A percentile compares a stretch with the other conserved stretches of the same genome.
These are phyloP conservation scores for Sugiyamaella pinicola DNA, from an alignment of 1,139 yeast genomes.

Conservation along the genomic window DNA sequence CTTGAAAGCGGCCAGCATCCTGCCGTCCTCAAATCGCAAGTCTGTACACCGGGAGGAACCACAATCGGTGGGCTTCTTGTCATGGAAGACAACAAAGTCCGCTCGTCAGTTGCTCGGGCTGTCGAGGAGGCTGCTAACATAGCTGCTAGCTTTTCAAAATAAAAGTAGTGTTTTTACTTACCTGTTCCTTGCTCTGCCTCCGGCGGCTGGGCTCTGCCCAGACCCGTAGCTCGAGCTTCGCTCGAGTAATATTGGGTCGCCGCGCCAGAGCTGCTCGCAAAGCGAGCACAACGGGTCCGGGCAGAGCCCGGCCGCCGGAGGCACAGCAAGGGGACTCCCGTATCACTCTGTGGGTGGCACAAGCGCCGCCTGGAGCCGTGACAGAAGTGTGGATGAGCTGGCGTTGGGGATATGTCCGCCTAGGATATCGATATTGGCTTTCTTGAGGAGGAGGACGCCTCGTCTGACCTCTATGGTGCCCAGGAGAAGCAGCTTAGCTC, in stretches of 20 bases:
- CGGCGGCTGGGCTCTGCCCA: slow-evolving; percentile 7
- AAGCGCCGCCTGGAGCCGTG: background rate
- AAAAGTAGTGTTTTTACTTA: slow-evolving; percentile 11
- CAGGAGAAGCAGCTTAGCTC: slow-evolving; percentile 19
- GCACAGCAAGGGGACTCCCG: background rate
- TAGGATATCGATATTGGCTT: slow-evolving; percentile 18
- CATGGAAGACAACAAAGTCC: slow-evolving; percentile 89
- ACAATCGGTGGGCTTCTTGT: slow-evolving; percentile 93
- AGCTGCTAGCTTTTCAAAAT: slow-evolving; percentile 63
- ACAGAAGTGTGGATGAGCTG: slow-evolving; percentile 2
- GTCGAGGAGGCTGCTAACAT: slow-evolving; percentile 88
- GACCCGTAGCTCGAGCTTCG: slow-evolving; percentile 3
- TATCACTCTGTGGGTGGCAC: background rate
- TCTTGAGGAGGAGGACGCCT: slow-evolving; percentile 31
- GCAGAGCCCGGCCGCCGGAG: background rate
- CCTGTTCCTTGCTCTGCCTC: slow-evolving; percentile 14
- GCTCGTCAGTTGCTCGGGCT: slow-evolving; percentile 85
- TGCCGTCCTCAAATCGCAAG: slow-evolving; percentile 83
- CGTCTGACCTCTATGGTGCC: slow-evolving; percentile 23
- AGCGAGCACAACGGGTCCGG: background rate
- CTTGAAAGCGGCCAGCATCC: slow-evolving; percentile 80
- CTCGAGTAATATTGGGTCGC: background rate
- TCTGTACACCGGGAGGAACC: slow-evolving; percentile 98
- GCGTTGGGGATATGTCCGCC: slow-evolving; percentile 24
- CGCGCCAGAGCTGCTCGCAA: slow-evolving; percentile 3